These are phyloP conservation scores for Alternaria brassicicola DNA, from an alignment of 2,329 filamentous ascomycete species.

Conservation along the genomic window DNA sequence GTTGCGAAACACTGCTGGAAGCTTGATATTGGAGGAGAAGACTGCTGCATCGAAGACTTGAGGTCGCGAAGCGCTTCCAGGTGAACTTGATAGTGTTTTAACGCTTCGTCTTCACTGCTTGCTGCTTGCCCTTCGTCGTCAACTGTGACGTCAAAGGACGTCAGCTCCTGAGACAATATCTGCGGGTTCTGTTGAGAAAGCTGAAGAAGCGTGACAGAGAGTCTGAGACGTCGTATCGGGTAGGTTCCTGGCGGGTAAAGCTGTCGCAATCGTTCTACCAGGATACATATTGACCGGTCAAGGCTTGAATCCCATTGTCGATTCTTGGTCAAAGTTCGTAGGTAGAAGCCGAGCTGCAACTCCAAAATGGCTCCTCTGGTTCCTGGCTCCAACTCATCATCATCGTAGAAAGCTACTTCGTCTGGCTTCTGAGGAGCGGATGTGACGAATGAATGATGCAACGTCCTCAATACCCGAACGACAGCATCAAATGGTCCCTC, in stretches of 20 bases:
- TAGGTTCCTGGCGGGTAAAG: constrained; percentile 37
- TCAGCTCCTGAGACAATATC: constrained; percentile 50
- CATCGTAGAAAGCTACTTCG: constrained; percentile 54
- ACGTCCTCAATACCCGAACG: constrained; percentile 64
- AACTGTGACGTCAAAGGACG: neutral
- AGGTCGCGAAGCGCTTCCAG: constrained; percentile 48
- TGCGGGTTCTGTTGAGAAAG: constrained; percentile 65
- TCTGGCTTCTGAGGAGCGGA: constrained; percentile 56
- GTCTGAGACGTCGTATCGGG: constrained; percentile 43
- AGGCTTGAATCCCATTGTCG: constrained; percentile 39
- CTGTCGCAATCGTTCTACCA: constrained; percentile 32
- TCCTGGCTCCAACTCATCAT: constrained; percentile 30
- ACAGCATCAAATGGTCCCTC: constrained; percentile 60
- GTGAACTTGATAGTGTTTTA: constrained; percentile 45
- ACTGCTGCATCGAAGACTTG: constrained; percentile 51
- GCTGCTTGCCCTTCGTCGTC: neutral
- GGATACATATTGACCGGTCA: constrained; percentile 27
- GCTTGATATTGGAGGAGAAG: constrained; percentile 25
- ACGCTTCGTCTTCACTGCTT: constrained; percentile 38
- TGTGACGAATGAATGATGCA: constrained; percentile 60
- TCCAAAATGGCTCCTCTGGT: constrained; percentile 51
- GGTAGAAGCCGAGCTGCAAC: constrained; percentile 48
- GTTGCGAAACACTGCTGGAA: constrained; percentile 41
- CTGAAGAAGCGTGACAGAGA: constrained; percentile 35
- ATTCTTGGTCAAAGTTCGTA: constrained; percentile 38